Evolutionary conservation across 2,329 filamentous ascomycete genomes (phyloP).

Genomic region (Aspergillus unguis): DNA sequence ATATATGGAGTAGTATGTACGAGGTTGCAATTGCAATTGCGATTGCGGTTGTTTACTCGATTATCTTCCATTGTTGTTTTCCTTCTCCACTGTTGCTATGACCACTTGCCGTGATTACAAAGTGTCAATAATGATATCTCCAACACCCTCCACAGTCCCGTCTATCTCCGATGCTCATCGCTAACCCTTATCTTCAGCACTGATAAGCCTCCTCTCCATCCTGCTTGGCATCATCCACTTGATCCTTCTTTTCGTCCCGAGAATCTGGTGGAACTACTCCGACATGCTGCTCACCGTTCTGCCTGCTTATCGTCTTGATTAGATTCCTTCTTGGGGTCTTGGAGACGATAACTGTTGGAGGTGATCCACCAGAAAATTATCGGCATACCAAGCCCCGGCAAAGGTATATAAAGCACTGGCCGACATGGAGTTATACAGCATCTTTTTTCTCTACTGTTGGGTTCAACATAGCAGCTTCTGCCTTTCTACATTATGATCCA

Average conservation of each 20-base stretch:
- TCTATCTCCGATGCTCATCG: conserved; percentile 2
- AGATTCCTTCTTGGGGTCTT: conserved; percentile 3
- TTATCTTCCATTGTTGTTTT: background rate
- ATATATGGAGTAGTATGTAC: conserved; percentile 2
- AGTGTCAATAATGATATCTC: background rate
- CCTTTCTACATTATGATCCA: conserved; percentile 16
- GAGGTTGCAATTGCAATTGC: background rate
- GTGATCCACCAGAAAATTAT: too few species aligned
- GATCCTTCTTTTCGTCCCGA: background rate
- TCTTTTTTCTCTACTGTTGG: background rate
- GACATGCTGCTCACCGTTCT: background rate
- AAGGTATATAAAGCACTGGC: conserved; percentile 3
- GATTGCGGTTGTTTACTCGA: conserved; percentile 4
- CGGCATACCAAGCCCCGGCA: background rate
- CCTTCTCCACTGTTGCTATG: background rate
- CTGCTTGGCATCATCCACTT: conserved; percentile 6
- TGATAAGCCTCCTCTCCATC: conserved; percentile 1
- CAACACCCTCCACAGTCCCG: background rate
- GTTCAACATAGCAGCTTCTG: background rate
- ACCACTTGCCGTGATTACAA: conserved; percentile 1
- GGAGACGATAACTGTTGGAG: background rate
- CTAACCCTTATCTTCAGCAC: background rate
- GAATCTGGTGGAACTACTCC: background rate
- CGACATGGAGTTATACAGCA: background rate
- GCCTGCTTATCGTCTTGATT: conserved; percentile 1